Evolutionary conservation across 768 basidiomycete species (phyloP), one percentile per base, ranked within the genome.

Genomic region (Leccinum fibrillosum): DNA sequence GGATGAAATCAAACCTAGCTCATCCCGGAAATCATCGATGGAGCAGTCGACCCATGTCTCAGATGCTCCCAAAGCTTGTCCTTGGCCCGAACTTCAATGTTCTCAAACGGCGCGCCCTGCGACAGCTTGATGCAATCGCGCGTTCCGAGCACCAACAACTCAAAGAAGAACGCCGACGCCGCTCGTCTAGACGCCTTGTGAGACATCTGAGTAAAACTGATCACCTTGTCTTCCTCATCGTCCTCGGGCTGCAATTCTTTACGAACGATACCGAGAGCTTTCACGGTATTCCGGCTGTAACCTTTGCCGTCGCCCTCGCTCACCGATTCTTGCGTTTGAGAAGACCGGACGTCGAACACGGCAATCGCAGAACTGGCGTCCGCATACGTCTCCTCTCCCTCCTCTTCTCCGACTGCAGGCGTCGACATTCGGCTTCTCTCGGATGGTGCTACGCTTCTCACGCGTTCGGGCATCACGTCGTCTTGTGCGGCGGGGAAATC

Each of bases 161-260:
- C 97, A 70, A 99, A 99, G 81, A 99, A 99, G 79, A 99, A 98
- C 2, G 93, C 87, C 1, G 96, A 86, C 1, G 96, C 94, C 12
- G 94, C 97, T 44, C 93, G 86, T 49, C 92, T 88, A 10, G 92
- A 90, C 12, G 94, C 92, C 79, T 92, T 92, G 62, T 89, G 81
- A 13, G 92, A 80, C 77, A 93, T 81, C 66, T 83, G 77, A 42
- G 82, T 81, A 77, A 98, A 98, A 67, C 88, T 91, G 65, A 95
- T 75, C 9, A 75, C 72, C 71, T 85, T 89, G 32, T 86, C 85
- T 57, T 77, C 78, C 7, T 69, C 73, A 4, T 77, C 80, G 25
- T 80, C 78, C 28, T 70, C 72, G 3, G 85, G 83, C 55, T 84
- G 80, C 53, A 95, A 74, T 66, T 92, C 90, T 62, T 79, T 80